These are phyloP conservation scores for Botrytis tulipae DNA, from an alignment of 2,329 filamentous ascomycete genomes.

Conservation along the genomic window DNA sequence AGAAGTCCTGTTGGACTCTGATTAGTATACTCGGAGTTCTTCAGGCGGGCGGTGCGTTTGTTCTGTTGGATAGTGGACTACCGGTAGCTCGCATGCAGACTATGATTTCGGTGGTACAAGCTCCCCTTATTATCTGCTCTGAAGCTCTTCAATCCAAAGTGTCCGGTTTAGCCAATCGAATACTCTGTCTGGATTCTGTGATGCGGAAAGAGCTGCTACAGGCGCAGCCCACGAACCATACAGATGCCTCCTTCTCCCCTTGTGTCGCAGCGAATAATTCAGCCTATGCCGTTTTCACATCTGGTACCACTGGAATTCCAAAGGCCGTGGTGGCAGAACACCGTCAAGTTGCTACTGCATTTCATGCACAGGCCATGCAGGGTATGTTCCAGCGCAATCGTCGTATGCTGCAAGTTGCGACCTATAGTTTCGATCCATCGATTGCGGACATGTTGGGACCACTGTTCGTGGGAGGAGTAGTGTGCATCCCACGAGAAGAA, in stretches of 20 bases:
- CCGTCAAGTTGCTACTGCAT: neutral
- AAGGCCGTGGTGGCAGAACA: constrained; percentile 20
- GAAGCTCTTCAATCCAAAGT: neutral
- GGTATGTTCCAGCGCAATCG: constrained; percentile 7
- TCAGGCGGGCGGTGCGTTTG: constrained; percentile 35
- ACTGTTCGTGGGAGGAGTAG: constrained; percentile 24
- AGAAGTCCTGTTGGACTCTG: constrained; percentile 32
- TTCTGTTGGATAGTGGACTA: constrained; percentile 36
- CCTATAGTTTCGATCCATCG: constrained; percentile 27
- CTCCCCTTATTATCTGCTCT: neutral
- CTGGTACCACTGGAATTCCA: constrained; percentile 15
- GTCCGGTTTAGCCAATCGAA: neutral
- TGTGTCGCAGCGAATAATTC: neutral
- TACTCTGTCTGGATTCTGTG: neutral
- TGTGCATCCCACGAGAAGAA: constrained; percentile 28
- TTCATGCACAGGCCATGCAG: constrained; percentile 13
- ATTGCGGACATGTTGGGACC: constrained; percentile 27
- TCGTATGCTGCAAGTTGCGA: constrained; percentile 25
- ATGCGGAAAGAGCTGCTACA: neutral
- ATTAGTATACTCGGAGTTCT: constrained; percentile 36
- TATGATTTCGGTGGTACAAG: constrained; percentile 20
- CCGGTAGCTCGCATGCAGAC: constrained; percentile 30
- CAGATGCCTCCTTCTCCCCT: neutral
- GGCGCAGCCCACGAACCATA: neutral
- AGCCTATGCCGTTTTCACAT: neutral